Conservation (phyloP, 164 flowering plant genomes). For the Echeveria elegans region DNA sequence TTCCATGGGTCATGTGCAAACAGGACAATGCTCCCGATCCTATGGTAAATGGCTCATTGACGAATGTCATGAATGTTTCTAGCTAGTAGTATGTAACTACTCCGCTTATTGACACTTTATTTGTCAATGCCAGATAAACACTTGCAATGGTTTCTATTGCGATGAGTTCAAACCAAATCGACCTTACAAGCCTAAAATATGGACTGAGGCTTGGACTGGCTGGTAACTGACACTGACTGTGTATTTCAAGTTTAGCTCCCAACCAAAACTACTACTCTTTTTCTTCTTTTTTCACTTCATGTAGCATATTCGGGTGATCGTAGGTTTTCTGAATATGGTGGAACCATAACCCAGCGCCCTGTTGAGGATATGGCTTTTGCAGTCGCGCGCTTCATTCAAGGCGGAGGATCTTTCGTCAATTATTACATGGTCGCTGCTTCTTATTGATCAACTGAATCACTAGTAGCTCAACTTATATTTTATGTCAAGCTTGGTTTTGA, state of each 20-base stretch:
- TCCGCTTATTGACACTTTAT: no score
- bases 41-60: constrained; percentile 16
- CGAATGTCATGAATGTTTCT: not conserved
- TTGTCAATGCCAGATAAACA: constrained; percentile 34
- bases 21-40: constrained; percentile 42
- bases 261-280: no score
- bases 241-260: not conserved
- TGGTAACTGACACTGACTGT: constrained; percentile 24
- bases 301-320: not conserved
- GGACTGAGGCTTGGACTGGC: constrained; percentile 50
- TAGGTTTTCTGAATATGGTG: constrained; percentile 58
- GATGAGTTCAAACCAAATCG: constrained; percentile 31
- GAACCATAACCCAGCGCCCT: constrained; percentile 45
- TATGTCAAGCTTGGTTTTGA: not conserved
- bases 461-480: not conserved
- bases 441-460: not conserved
- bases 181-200: constrained; percentile 30
- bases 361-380: constrained; percentile 66
- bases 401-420: constrained; percentile 56
- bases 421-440: constrained; percentile 51
- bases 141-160: constrained; percentile 40
- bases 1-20: constrained; percentile 51
- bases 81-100: no score
- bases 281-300: no score
- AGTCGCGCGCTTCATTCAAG: constrained; percentile 56